Conservation (phyloP, 78 protist genomes). For the Planoprotostelium fungivorum region DNA sequence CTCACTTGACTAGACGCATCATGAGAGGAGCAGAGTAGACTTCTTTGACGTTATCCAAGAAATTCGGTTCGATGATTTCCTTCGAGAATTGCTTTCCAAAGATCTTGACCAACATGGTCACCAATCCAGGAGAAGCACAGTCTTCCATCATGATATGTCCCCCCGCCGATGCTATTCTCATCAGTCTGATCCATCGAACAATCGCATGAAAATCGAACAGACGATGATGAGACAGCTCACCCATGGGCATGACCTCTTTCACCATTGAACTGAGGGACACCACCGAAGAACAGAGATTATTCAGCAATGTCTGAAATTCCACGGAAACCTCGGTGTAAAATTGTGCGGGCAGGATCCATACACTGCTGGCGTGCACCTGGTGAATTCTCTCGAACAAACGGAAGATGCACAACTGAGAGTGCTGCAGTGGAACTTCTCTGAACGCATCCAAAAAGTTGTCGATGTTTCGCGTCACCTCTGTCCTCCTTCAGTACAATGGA, state of each 20-base stretch:
- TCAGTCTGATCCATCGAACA: not conserved
- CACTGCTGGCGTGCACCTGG: not conserved
- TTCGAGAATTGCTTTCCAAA: not conserved
- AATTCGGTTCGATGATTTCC: not conserved
- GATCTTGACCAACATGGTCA: not conserved
- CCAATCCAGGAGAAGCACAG: not conserved
- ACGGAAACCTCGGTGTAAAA: not conserved
- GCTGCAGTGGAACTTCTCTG: not conserved
- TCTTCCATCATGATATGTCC: not conserved
- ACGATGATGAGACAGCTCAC: not conserved
- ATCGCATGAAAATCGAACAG: not conserved
- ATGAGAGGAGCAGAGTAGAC: not conserved
- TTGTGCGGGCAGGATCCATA: not conserved
- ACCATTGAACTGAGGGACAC: not conserved
- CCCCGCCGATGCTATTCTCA: not conserved
- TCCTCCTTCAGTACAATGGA: too few species aligned
- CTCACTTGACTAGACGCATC: not conserved
- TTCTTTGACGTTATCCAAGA: not conserved
- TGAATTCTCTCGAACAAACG: not conserved
- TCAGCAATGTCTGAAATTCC: not conserved
- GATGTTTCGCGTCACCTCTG: not conserved
- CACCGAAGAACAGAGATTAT: not conserved
- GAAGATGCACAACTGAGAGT: not conserved
- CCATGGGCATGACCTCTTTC: not conserved
- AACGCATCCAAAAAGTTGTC: not conserved